Evolutionary conservation across 306 rosid species (phyloP).

Genomic region (Vigna reflexopilosa): DNA sequence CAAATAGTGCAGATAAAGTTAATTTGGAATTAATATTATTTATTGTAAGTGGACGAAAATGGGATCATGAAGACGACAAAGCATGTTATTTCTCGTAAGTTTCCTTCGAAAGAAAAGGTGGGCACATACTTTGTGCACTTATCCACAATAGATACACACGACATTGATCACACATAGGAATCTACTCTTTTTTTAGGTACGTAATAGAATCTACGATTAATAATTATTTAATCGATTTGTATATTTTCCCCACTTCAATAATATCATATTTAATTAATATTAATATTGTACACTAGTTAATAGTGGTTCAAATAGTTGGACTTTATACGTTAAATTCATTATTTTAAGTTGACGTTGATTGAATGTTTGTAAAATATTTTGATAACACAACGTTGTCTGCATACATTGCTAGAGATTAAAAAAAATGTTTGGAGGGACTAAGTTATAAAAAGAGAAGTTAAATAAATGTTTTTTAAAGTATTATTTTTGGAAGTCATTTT

Average conservation of each 20-base stretch:
- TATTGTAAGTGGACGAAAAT: background rate
- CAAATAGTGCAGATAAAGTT: too few species aligned
- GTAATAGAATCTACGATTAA: background rate
- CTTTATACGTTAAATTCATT: background rate
- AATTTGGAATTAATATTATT: background rate
- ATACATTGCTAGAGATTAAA: too few species aligned
- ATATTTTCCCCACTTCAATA: background rate
- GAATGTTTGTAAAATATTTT: background rate
- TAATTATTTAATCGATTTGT: background rate
- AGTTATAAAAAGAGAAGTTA: too few species aligned
- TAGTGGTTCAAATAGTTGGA: constrained; percentile 16
- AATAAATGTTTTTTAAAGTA: too few species aligned
- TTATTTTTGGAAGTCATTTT: too few species aligned
- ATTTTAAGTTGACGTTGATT: constrained; percentile 20
- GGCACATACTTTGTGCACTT: background rate
- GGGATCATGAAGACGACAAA: background rate
- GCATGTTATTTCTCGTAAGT: constrained; percentile 4
- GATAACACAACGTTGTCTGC: background rate
- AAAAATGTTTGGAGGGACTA: too few species aligned
- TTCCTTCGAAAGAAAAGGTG: constrained; percentile 29
- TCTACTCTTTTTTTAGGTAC: background rate
- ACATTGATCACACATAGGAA: background rate
- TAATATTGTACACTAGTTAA: background rate
- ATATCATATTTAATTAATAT: constrained; percentile 8
- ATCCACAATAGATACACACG: constrained; percentile 7